Evolutionary conservation across 345 rosid genomes (phyloP).

Genomic region (Hevea brasiliensis): DNA sequence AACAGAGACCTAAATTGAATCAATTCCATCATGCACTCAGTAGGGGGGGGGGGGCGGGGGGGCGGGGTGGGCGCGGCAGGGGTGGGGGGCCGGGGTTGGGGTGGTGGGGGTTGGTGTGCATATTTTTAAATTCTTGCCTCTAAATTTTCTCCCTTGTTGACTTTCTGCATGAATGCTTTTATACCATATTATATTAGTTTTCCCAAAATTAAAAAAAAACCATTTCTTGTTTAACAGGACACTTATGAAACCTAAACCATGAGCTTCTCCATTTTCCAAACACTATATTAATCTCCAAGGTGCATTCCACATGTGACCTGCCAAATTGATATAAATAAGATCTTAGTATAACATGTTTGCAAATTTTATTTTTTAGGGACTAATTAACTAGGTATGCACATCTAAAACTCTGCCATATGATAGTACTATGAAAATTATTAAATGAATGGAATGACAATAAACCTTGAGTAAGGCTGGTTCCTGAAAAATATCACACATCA

Average conservation of each 20-base stretch:
- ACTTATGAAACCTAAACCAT: neutral
- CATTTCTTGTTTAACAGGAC: neutral
- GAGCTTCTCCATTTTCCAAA: constrained; percentile 14
- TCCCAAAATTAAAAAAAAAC: neutral
- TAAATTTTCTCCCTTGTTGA: neutral
- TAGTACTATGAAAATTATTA: neutral
- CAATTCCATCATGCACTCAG: neutral
- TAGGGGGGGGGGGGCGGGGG: neutral
- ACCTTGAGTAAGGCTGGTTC: neutral
- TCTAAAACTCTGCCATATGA: neutral
- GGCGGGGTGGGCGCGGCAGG: too few relatives aligned
- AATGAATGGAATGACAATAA: neutral
- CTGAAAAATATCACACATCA: neutral
- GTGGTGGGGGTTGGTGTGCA: too few relatives aligned
- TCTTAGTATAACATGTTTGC: constrained; percentile 9
- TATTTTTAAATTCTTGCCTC: neutral
- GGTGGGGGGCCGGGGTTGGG: too few relatives aligned
- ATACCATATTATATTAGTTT: neutral
- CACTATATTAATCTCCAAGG: constrained; percentile 14
- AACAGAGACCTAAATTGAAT: neutral
- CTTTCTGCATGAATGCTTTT: neutral
- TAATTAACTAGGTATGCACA: constrained; percentile 9
- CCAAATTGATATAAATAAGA: constrained; percentile 20
- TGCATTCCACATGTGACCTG: constrained; percentile 4
- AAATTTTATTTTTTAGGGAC: constrained; percentile 9